phyloP scores from a whole-genome alignment of 768 basidiomycete genomes.

The Tulasnella calospora region DNA sequence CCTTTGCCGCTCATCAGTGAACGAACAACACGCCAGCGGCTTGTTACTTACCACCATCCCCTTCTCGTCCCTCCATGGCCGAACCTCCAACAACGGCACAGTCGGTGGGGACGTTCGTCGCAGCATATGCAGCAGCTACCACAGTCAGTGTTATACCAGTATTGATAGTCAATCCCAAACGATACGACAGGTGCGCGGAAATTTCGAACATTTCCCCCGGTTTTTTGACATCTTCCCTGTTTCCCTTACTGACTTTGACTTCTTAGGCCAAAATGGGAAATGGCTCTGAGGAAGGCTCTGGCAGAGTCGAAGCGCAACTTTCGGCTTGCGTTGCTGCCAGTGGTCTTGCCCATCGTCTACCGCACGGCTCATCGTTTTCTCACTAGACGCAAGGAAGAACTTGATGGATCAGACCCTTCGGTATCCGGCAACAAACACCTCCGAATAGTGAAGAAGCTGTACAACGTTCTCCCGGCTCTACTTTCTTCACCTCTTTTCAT shows the following conservation, averaged over 20 bases:
- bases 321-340: slow-evolving; percentile 21
- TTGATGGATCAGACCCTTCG: neutral
- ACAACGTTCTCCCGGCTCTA: slow-evolving; percentile 1
- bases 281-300: neutral
- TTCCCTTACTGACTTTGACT: neutral
- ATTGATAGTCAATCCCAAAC: neutral
- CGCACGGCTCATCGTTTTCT: neutral
- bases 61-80: neutral
- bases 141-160: neutral
- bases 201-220: neutral
- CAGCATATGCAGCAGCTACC: neutral
- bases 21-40: slow-evolving; percentile 4
- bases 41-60: neutral
- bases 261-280: neutral
- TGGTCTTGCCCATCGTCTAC: slow-evolving; percentile 24
- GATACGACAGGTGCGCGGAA: neutral
- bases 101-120: slow-evolving; percentile 5
- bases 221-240: neutral
- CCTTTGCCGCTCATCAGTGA: neutral
- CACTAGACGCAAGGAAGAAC: neutral
- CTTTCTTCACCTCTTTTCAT: slow-evolving; percentile 25
- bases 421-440: neutral
- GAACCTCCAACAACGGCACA: neutral
- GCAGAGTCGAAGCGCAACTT: slow-evolving; percentile 8
- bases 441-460: neutral